phyloP scores from a whole-genome alignment of 768 basidiomycete genomes.

The Pisolithus orientalis region DNA sequence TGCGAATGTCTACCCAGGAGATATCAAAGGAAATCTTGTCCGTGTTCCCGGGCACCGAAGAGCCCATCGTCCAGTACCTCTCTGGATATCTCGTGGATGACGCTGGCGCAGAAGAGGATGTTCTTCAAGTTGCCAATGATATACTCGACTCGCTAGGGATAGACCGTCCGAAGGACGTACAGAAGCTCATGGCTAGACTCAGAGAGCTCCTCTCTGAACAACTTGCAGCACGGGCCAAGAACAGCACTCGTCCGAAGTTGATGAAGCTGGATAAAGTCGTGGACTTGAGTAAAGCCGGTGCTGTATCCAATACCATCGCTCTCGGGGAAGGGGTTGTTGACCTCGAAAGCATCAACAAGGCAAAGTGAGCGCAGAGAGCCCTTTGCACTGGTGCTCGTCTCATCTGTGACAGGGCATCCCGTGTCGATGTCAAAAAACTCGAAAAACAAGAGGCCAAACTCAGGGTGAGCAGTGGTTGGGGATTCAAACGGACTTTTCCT shows the following conservation, averaged over 20 bases:
- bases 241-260: conserved; percentile 56
- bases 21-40: conserved; percentile 75
- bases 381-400: not conserved
- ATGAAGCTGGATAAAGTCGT: conserved; percentile 80
- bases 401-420: conserved; percentile 56
- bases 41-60: conserved; percentile 71
- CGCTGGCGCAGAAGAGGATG: conserved; percentile 82
- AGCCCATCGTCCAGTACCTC: conserved; percentile 80
- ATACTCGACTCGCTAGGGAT: conserved; percentile 75
- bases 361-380: conserved; percentile 54
- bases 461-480: conserved; percentile 39
- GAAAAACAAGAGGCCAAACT: conserved; percentile 98
- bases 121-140: conserved; percentile 66
- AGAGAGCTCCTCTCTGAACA: conserved; percentile 60
- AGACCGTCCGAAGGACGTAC: conserved; percentile 50
- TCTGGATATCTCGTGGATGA: conserved; percentile 87
- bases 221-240: conserved; percentile 50
- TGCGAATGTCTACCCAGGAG: conserved; percentile 59
- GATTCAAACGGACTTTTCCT: not conserved
- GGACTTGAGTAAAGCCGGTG: conserved; percentile 76
- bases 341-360: conserved; percentile 89
- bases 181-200: conserved; percentile 62
- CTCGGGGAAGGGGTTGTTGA: conserved; percentile 73
- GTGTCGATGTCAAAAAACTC: conserved; percentile 91
- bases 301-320: conserved; percentile 75